These are phyloP conservation scores for Zasmidium cellare DNA, from an alignment of 2,329 filamentous ascomycete species.

Conservation along the genomic window DNA sequence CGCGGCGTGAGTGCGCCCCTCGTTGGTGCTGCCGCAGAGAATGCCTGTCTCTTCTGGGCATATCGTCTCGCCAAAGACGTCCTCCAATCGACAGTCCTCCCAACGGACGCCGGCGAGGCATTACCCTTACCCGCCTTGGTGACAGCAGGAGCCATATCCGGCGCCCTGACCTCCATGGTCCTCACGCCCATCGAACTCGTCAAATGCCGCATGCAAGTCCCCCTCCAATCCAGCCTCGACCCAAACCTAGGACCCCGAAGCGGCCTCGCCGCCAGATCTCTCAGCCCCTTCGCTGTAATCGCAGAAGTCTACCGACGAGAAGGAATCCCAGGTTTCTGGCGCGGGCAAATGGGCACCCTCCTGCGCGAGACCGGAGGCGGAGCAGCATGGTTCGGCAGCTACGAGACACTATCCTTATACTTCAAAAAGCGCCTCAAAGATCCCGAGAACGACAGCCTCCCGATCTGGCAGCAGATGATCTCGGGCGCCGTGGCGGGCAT, in stretches of 20 bases:
- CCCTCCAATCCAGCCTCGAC: constrained; percentile 38
- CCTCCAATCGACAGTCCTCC: constrained; percentile 63
- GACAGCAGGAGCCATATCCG: constrained; percentile 80
- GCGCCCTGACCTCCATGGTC: constrained; percentile 84
- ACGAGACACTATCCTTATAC: constrained; percentile 74
- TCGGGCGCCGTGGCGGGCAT: constrained; percentile 87
- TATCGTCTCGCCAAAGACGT: constrained; percentile 64
- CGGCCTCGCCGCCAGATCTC: constrained; percentile 16
- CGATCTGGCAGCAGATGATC: constrained; percentile 82
- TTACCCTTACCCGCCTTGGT: constrained; percentile 76
- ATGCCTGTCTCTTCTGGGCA: constrained; percentile 88
- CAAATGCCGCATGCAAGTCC: constrained; percentile 97
- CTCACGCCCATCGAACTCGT: constrained; percentile 95
- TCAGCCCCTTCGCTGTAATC: constrained; percentile 67
- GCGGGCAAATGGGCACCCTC: constrained; percentile 88
- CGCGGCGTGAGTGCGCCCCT: constrained; percentile 90
- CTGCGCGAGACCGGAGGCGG: constrained; percentile 92
- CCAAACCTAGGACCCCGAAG: constrained; percentile 20
- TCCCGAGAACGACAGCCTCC: constrained; percentile 55
- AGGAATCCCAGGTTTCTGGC: constrained; percentile 87
- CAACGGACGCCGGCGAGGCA: constrained; percentile 35
- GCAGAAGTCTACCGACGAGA: constrained; percentile 78
- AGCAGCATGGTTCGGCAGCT: constrained; percentile 92
- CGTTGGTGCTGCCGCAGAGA: constrained; percentile 88
- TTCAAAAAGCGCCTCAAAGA: constrained; percentile 51